Conservation (phyloP, 2,329 filamentous ascomycete species). For the Remersonia thermophila region DNA sequence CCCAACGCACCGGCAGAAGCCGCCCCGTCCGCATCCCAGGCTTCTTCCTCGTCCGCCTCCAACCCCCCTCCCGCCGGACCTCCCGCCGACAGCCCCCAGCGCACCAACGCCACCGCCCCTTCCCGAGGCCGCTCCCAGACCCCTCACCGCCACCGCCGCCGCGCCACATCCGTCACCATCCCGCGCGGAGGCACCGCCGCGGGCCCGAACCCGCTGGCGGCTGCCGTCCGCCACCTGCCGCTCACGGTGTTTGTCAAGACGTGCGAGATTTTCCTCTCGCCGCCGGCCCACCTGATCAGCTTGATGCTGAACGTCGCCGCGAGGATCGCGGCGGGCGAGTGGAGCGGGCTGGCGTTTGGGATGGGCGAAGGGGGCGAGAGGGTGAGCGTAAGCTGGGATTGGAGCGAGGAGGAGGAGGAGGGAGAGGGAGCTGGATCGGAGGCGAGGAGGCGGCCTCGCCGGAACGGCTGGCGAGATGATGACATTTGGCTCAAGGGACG, state of each 20-base stretch:
- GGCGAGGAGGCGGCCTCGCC: background rate
- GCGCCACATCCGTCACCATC: slow-evolving; percentile 8
- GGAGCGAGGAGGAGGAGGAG: slow-evolving; percentile 1
- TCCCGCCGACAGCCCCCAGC: slow-evolving; percentile 35
- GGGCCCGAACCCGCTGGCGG: slow-evolving; percentile 5
- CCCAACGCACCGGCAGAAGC: background rate
- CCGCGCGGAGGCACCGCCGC: slow-evolving; percentile 29
- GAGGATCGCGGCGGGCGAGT: slow-evolving; percentile 53
- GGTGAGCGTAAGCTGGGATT: slow-evolving; percentile 50
- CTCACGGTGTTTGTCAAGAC: slow-evolving; percentile 64
- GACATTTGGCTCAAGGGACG: slow-evolving; percentile 2
- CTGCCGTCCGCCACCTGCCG: slow-evolving; percentile 38
- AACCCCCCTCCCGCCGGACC: no score
- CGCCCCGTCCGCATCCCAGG: background rate
- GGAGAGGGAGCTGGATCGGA: background rate
- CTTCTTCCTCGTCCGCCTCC: no score
- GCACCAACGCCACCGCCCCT: background rate
- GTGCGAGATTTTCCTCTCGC: slow-evolving; percentile 61
- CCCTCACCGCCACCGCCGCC: slow-evolving; percentile 3
- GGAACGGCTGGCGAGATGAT: background rate
- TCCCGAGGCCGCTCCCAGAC: slow-evolving; percentile 1
- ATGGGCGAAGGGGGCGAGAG: slow-evolving; percentile 39
- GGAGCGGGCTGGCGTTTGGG: slow-evolving; percentile 47
- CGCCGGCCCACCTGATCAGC: slow-evolving; percentile 65
- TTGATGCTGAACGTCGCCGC: slow-evolving; percentile 75